Conservation (phyloP, 495 filamentous ascomycete genomes). For the Penicillium paxilli region DNA sequence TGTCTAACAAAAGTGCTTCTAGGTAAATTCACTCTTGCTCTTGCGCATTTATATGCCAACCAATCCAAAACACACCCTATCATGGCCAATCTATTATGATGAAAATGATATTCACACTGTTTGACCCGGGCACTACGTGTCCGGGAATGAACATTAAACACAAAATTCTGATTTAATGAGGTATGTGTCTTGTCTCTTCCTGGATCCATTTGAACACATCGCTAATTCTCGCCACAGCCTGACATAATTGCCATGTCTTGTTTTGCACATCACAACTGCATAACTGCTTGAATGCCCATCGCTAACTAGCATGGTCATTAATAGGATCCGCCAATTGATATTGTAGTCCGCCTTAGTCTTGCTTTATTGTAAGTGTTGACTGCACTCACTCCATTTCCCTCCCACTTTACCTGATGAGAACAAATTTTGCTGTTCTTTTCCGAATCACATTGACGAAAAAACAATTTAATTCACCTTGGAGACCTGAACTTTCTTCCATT, state of each 20-base stretch:
- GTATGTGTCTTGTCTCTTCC: constrained; percentile 46
- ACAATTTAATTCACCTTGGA: constrained; percentile 83
- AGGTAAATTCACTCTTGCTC: constrained; percentile 30
- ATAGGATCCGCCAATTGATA: constrained; percentile 22
- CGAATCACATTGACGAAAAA: constrained; percentile 72
- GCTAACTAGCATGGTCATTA: constrained; percentile 31
- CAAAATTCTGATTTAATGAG: constrained; percentile 99
- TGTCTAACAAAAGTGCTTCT: constrained; percentile 19
- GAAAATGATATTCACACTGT: constrained; percentile 96
- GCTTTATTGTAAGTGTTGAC: constrained; percentile 29
- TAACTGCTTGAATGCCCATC: constrained; percentile 27
- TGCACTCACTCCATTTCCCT: not conserved
- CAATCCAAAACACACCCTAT: too few relatives aligned
- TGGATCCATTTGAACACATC: not conserved
- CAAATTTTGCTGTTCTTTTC: constrained; percentile 79
- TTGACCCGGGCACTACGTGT: constrained; percentile 66
- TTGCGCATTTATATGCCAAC: constrained; percentile 4
- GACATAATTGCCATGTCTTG: constrained; percentile 45
- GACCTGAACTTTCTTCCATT: constrained; percentile 67
- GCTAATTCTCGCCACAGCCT: constrained; percentile 49
- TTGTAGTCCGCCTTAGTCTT: not conserved
- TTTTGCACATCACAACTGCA: constrained; percentile 24
- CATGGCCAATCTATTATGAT: constrained; percentile 62
- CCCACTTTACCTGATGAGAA: constrained; percentile 61
- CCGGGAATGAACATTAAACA: constrained; percentile 76